Evolutionary conservation across 2,329 filamentous ascomycete genomes (phyloP).

Genomic region (Penicillium aurantiogriseum): DNA sequence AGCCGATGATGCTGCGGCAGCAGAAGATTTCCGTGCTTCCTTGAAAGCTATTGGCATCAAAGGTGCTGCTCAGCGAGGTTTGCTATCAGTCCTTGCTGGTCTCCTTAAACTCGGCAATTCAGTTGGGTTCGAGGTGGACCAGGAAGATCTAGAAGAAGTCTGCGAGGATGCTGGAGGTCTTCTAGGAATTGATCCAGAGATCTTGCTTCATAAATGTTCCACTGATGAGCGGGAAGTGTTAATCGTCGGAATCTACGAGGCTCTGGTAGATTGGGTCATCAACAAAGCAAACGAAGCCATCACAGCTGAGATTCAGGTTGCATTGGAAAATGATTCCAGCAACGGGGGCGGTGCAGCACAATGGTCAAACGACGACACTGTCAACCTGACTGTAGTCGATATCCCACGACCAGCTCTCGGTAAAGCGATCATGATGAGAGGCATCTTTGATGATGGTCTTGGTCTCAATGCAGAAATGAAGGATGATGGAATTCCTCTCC

Average conservation of each 20-base stretch:
- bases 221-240: conserved; percentile 81
- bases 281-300: conserved; percentile 85
- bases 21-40: conserved; percentile 85
- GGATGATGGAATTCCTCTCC: conserved; percentile 81
- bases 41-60: conserved; percentile 93
- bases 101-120: conserved; percentile 90
- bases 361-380: conserved; percentile 71
- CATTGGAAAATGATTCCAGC: conserved; percentile 63
- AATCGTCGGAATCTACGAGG: conserved; percentile 86
- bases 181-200: conserved; percentile 80
- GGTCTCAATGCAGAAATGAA: conserved; percentile 98
- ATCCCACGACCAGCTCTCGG: conserved; percentile 76
- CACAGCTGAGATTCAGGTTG: conserved; percentile 66
- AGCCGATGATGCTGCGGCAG: conserved; percentile 85
- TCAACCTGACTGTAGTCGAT: conserved; percentile 84
- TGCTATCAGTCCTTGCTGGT: conserved; percentile 82
- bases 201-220: conserved; percentile 73
- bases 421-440: conserved; percentile 84
- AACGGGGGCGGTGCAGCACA: conserved; percentile 65
- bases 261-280: conserved; percentile 92
- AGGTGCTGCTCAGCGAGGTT: conserved; percentile 73
- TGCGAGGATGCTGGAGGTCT: conserved; percentile 88
- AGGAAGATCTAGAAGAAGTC: conserved; percentile 77
- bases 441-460: conserved; percentile 85
- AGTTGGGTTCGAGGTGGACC: conserved; percentile 77